Evolutionary conservation across 179 eudicot species (phyloP).

Genomic region (Camellia oleifera): DNA sequence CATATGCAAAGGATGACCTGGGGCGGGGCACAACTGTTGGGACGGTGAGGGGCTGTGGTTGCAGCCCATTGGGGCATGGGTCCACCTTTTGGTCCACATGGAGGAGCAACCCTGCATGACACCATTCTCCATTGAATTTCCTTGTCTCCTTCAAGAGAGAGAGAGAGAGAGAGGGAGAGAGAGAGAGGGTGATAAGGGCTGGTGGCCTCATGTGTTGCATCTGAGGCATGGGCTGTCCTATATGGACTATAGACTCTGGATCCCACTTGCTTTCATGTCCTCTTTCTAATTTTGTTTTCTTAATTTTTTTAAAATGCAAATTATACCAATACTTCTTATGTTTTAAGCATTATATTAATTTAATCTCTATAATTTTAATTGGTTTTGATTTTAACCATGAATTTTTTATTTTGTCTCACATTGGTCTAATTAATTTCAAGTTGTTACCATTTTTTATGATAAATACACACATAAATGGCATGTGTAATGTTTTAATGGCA

Average conservation of each 20-base stretch:
- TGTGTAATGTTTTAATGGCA: no score
- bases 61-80: neutral
- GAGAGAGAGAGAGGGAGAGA: conserved; percentile 8
- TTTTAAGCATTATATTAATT: no score
- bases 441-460: no score
- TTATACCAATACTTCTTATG: no score
- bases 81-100: neutral
- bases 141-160: conserved; percentile 13
- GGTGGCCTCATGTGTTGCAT: conserved; percentile 13
- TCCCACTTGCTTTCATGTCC: conserved; percentile 11
- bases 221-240: conserved; percentile 22
- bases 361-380: no score
- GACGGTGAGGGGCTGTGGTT: neutral
- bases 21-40: neutral
- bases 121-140: conserved; percentile 15
- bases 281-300: neutral
- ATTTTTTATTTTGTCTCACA: no score
- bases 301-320: neutral
- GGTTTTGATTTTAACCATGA: no score
- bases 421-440: no score
- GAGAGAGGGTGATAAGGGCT: neutral
- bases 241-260: neutral
- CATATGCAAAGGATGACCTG: neutral
- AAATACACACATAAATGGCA: no score
- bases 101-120: conserved; percentile 14